These are phyloP conservation scores for Cladophialophora psammophila DNA, from an alignment of 2,329 filamentous ascomycete species.

Conservation along the genomic window DNA sequence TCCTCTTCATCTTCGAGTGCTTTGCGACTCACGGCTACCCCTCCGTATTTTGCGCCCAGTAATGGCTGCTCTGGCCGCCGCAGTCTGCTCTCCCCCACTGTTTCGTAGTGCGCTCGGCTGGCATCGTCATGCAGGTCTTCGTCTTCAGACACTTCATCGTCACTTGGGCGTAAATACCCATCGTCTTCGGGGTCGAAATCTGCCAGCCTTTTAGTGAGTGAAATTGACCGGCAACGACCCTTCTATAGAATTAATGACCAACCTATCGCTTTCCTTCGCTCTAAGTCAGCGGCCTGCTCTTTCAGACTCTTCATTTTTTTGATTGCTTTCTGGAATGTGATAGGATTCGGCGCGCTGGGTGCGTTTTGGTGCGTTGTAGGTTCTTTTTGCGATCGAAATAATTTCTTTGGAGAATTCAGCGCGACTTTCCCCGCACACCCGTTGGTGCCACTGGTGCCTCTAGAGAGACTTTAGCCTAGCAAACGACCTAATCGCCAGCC, in stretches of 20 bases:
- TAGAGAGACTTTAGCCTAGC: constrained; percentile 22
- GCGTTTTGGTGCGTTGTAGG: not conserved
- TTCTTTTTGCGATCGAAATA: constrained; percentile 19
- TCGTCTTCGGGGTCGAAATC: constrained; percentile 83
- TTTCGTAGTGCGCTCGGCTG: constrained; percentile 85
- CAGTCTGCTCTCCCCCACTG: constrained; percentile 85
- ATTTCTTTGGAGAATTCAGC: constrained; percentile 34
- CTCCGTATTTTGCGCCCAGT: constrained; percentile 79
- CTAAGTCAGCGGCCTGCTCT: constrained; percentile 25
- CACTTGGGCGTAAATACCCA: constrained; percentile 59
- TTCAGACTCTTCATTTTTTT: constrained; percentile 29
- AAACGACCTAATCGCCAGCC: not conserved
- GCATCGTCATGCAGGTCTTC: constrained; percentile 56
- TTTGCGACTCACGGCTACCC: constrained; percentile 75
- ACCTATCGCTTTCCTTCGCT: constrained; percentile 31
- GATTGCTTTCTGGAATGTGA: not conserved
- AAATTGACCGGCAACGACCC: not conserved
- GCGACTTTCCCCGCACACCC: constrained; percentile 32
- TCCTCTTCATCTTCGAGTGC: constrained; percentile 54
- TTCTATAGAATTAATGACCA: not conserved
- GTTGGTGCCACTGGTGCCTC: not conserved
- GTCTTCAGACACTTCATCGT: constrained; percentile 61
- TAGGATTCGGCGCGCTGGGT: not conserved
- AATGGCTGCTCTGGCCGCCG: constrained; percentile 73
- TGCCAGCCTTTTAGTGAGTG: constrained; percentile 46